A percentile compares a stretch with the other conserved stretches of the same genome.
These are phyloP conservation scores for Lipomyces kockii DNA, from an alignment of 805 yeast genomes.

Conservation along the genomic window DNA sequence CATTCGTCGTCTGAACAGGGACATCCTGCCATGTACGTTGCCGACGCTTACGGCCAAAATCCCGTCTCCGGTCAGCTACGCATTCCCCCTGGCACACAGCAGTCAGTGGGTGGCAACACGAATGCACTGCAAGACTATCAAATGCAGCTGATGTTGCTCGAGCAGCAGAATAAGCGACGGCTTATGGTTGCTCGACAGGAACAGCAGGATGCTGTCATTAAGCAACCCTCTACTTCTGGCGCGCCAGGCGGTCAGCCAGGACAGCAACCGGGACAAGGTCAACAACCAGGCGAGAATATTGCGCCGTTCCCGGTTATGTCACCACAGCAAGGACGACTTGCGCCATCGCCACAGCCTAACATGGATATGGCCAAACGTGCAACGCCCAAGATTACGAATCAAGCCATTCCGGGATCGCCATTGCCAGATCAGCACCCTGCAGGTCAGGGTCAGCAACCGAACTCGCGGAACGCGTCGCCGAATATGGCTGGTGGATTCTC, in stretches of 20 bases:
- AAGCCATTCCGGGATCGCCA: slow-evolving; percentile 39
- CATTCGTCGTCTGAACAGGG: slow-evolving; percentile 28
- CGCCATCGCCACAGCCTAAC: slow-evolving; percentile 33
- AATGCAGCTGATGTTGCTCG: slow-evolving; percentile 73
- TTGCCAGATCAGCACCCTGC: slow-evolving; percentile 31
- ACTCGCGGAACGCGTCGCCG: slow-evolving; percentile 42
- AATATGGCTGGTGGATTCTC: slow-evolving; percentile 38
- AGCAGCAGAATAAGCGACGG: slow-evolving; percentile 73
- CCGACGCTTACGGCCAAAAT: slow-evolving; percentile 34
- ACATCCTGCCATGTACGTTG: slow-evolving; percentile 29
- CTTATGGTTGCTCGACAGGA: slow-evolving; percentile 51
- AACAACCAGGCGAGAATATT: slow-evolving; percentile 38
- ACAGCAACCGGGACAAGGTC: slow-evolving; percentile 49
- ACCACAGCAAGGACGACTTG: slow-evolving; percentile 28
- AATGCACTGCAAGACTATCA: slow-evolving; percentile 80
- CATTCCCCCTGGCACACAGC: slow-evolving; percentile 27
- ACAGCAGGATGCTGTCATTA: slow-evolving; percentile 41
- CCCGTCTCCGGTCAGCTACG: slow-evolving; percentile 43
- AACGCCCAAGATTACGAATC: slow-evolving; percentile 43
- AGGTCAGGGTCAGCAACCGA: slow-evolving; percentile 12
- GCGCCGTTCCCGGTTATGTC: slow-evolving; percentile 22
- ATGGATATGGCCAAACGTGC: slow-evolving; percentile 38
- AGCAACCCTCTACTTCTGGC: slow-evolving; percentile 21
- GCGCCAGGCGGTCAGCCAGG: slow-evolving; percentile 6
- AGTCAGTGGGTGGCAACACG: slow-evolving; percentile 34